phyloP scores from a whole-genome alignment of 108 stramenopile genomes.

The Conticribra weissflogii region DNA sequence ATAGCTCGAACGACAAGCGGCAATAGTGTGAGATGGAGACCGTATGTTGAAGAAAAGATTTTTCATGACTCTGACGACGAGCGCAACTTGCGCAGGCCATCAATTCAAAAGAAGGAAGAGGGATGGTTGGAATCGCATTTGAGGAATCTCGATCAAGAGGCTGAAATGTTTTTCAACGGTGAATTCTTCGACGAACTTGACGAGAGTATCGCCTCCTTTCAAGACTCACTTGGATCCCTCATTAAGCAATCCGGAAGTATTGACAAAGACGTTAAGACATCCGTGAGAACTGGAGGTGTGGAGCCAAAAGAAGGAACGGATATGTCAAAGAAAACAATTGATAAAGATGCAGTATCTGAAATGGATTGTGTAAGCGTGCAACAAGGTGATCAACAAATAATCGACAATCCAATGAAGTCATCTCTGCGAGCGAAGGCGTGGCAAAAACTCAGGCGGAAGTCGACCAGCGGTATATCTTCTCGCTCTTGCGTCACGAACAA shows the following conservation, averaged over 20 bases:
- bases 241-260: conserved; percentile 1
- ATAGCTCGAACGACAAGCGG: not conserved
- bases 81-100: conserved; percentile 8
- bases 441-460: no score
- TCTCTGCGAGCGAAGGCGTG: no score
- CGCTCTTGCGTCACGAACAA: no score
- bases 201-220: conserved; percentile 17
- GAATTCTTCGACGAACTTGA: conserved; percentile 21
- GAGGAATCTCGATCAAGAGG: conserved; percentile 12
- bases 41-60: conserved; percentile 40
- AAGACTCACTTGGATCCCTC: conserved; percentile 18
- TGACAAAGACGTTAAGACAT: no score
- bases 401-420: not conserved
- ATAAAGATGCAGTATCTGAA: no score
- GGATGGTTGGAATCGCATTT: conserved; percentile 24
- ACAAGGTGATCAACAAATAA: no score
- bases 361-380: no score
- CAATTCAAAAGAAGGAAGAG: not conserved
- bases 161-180: conserved; percentile 22
- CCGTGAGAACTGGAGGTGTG: no score
- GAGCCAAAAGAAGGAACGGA: no score
- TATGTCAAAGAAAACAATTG: no score
- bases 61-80: conserved; percentile 27
- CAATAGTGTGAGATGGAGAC: conserved; percentile 31
- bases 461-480: no score